phyloP scores from a whole-genome alignment of 1,284 basidiomycete genomes.

The Exobasidium cylindrosporum region DNA sequence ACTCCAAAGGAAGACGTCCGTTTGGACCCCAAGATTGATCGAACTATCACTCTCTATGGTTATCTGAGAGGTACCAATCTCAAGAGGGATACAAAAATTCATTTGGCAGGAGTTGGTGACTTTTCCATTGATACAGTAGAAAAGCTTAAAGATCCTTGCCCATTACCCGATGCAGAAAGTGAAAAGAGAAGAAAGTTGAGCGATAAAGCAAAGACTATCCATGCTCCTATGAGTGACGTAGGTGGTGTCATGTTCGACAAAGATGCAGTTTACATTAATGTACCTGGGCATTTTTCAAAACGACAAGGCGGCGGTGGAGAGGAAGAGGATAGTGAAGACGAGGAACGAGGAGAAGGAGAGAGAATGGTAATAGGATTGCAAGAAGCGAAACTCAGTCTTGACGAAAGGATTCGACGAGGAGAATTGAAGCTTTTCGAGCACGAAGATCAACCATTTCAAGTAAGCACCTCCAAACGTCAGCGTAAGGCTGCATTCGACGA shows the following conservation, averaged over 20 bases:
- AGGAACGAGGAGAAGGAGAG: conserved; percentile 74
- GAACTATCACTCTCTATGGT: conserved; percentile 88
- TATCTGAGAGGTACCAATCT: conserved; percentile 67
- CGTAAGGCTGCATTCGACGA: conserved; percentile 52
- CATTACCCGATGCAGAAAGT: conserved; percentile 82
- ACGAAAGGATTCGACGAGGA: conserved; percentile 74
- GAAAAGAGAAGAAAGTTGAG: conserved; percentile 89
- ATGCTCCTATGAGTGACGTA: conserved; percentile 98
- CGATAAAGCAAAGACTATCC: conserved; percentile 91
- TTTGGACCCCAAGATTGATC: conserved; percentile 79
- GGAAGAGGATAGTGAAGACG: conserved; percentile 11
- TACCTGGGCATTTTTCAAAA: conserved; percentile 85
- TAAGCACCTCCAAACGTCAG: conserved; percentile 21
- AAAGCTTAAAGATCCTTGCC: conserved; percentile 85
- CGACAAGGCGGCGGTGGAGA: conserved; percentile 59
- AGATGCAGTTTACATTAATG: conserved; percentile 96
- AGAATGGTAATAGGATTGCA: conserved; percentile 96
- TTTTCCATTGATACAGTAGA: conserved; percentile 72
- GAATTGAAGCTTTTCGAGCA: conserved; percentile 84
- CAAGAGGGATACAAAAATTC: conserved; percentile 72
- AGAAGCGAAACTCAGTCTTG: conserved; percentile 77
- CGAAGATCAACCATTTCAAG: conserved; percentile 49
- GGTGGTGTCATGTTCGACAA: conserved; percentile 97
- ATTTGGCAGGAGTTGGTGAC: conserved; percentile 89
- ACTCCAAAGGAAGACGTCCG: conserved; percentile 82